Evolutionary conservation across 2,329 filamentous ascomycete species (phyloP).

Genomic region (Sporothrix euskadiensis): DNA sequence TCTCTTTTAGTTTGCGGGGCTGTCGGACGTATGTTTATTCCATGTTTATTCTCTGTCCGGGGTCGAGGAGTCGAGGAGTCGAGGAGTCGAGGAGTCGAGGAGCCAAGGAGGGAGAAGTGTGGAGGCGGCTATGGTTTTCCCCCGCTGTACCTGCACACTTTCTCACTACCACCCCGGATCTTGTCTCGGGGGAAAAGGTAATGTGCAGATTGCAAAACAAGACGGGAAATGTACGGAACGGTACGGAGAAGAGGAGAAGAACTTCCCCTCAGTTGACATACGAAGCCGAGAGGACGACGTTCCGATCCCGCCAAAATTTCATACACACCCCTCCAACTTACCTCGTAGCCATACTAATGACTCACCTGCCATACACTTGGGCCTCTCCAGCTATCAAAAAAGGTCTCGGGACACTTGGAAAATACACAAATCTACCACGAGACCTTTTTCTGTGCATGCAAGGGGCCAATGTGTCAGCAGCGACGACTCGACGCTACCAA

Average conservation of each 20-base stretch:
- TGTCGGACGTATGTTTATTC: background rate
- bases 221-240: background rate
- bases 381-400: background rate
- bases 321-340: background rate
- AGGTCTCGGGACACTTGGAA: background rate
- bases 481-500: background rate
- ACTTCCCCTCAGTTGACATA: background rate
- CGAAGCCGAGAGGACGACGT: background rate
- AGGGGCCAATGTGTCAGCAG: background rate
- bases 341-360: background rate
- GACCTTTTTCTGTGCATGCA: background rate
- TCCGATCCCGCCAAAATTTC: background rate
- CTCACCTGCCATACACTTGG: background rate
- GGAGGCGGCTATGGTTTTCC: slow-evolving; percentile 8
- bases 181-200: background rate
- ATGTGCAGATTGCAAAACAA: background rate
- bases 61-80: background rate
- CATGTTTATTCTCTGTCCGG: background rate
- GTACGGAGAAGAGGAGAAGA: background rate
- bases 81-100: no score
- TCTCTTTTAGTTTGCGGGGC: background rate
- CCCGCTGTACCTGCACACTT: background rate
- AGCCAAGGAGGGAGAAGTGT: background rate
- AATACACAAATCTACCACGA: background rate
- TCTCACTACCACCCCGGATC: background rate